Base-by-base conservation (phyloP, 2,329 filamentous ascomycete genomes). In the Seiridium cupressi region DNA sequence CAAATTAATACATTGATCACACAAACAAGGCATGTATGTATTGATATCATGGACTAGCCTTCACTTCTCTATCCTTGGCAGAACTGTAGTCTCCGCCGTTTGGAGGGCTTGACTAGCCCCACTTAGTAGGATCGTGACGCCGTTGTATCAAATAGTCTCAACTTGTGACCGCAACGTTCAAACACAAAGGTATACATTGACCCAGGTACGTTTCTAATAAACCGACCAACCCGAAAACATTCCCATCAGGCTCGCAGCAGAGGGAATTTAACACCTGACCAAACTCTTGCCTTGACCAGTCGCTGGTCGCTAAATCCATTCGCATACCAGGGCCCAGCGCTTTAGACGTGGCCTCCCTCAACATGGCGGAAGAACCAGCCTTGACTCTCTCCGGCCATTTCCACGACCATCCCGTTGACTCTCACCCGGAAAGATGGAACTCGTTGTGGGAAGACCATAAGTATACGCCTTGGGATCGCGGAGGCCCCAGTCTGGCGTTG, bases 401-500 rank as follows among this genome's bases (percentile, higher is more conserved):
- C 67, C 65, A 71, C 49, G 61, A 61, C 55, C 48, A 69, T 13
- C 68, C 72, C 38, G 69, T 75, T 57, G 60, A 73, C 31, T 63
- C 72, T 57, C 78, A 81, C 67, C 66, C 66, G 44, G 51, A 65
- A 35, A 68, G 64, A 57, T 86, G 84, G 84, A 74, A 82, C 64
- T 69, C 73, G 34, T 76, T 81, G 46, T 86, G 81, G 78, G 69
- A 73, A 51, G 71, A 79, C 31, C 10, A 38, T 9, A 65, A 71
- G 42, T 74, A 67, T 65, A 79, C 78, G 5, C 83, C 82, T n/a
- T 86, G 83, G 84, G 84, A 87, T 70, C 81, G 82, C 60, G 80
- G 80, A 18, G 77, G 76, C 18, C 81, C 83, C 4, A 84, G 79
- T 47, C 70, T 79, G 58, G 83, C 84, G 53, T 78, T 87, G n/a